Conservation (phyloP, 2,329 filamentous ascomycete species). For the Elsinoe australis region DNA sequence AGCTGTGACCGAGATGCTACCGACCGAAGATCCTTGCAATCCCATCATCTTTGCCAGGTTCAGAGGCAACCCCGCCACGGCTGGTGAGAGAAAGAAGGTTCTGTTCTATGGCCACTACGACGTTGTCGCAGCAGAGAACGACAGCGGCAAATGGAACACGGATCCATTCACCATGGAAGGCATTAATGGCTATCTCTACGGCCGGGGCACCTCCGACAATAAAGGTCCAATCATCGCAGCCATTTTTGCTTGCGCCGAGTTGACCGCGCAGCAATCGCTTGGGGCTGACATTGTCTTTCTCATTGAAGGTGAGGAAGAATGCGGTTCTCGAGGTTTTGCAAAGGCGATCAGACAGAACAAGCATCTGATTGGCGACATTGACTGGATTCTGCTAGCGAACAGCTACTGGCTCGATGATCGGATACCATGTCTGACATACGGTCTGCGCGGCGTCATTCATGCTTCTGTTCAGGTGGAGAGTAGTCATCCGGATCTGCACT, state of each 20-base stretch:
- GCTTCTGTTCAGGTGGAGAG: slow-evolving; percentile 85
- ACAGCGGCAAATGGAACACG: slow-evolving; percentile 71
- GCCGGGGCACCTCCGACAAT: slow-evolving; percentile 93
- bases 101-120: slow-evolving; percentile 98
- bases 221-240: slow-evolving; percentile 94
- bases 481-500: slow-evolving; percentile 80
- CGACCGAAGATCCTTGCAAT: slow-evolving; percentile 68
- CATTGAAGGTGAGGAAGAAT: slow-evolving; percentile 95
- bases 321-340: slow-evolving; percentile 82
- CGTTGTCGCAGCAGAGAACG: slow-evolving; percentile 81
- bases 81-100: slow-evolving; percentile 68
- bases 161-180: slow-evolving; percentile 88
- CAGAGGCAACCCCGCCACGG: slow-evolving; percentile 60
- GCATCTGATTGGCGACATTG: slow-evolving; percentile 75
- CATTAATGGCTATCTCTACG: slow-evolving; percentile 86
- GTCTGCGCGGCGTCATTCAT: slow-evolving; percentile 85
- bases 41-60: slow-evolving; percentile 92
- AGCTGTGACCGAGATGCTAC: slow-evolving; percentile 82
- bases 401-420: slow-evolving; percentile 98
- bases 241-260: slow-evolving; percentile 83
- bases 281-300: slow-evolving; percentile 86
- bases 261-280: slow-evolving; percentile 74
- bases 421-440: slow-evolving; percentile 91
- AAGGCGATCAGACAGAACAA: slow-evolving; percentile 75
- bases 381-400: slow-evolving; percentile 92